Evolutionary conservation across 441 rosid species (phyloP).

Genomic region (Eruca vesicaria): DNA sequence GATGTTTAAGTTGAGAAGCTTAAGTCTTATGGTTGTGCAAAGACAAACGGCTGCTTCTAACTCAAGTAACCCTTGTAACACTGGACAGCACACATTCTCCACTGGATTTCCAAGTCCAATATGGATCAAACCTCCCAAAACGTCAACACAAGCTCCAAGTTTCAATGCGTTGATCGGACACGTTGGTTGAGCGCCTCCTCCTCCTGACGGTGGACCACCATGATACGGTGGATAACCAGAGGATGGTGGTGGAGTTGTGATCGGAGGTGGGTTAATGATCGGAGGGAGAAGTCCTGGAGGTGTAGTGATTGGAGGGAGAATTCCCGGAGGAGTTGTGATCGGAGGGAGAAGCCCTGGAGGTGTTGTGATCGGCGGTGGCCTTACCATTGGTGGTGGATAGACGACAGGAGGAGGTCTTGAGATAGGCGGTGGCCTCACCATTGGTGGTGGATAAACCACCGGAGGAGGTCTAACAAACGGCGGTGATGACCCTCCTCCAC

Average conservation of each 20-base stretch:
- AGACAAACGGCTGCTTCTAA: conserved; percentile 75
- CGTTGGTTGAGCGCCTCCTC: conserved; percentile 45
- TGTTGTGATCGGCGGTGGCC: conserved; percentile 29
- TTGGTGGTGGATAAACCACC: conserved; percentile 31
- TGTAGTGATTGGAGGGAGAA: conserved; percentile 33
- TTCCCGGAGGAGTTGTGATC: conserved; percentile 33
- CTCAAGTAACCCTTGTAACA: conserved; percentile 62
- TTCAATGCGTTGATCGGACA: conserved; percentile 67
- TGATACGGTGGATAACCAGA: conserved; percentile 38
- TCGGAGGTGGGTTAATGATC: conserved; percentile 45
- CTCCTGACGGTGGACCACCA: conserved; percentile 40
- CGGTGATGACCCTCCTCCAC: conserved; percentile 40
- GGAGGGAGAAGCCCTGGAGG: conserved; percentile 29
- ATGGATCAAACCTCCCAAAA: conserved; percentile 66
- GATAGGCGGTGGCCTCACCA: conserved; percentile 23
- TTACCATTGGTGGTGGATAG: conserved; percentile 2
- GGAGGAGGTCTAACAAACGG: conserved; percentile 44
- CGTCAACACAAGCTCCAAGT: conserved; percentile 68
- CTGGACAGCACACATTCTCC: conserved; percentile 66
- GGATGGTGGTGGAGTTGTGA: conserved; percentile 44
- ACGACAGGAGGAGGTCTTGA: conserved; percentile 34
- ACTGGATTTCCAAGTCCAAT: conserved; percentile 61
- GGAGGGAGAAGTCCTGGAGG: conserved; percentile 43
- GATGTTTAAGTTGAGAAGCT: conserved; percentile 66
- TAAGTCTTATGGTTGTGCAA: conserved; percentile 65